Conservation (phyloP, 2,329 filamentous ascomycete genomes). For the Fusarium anguioides region DNA sequence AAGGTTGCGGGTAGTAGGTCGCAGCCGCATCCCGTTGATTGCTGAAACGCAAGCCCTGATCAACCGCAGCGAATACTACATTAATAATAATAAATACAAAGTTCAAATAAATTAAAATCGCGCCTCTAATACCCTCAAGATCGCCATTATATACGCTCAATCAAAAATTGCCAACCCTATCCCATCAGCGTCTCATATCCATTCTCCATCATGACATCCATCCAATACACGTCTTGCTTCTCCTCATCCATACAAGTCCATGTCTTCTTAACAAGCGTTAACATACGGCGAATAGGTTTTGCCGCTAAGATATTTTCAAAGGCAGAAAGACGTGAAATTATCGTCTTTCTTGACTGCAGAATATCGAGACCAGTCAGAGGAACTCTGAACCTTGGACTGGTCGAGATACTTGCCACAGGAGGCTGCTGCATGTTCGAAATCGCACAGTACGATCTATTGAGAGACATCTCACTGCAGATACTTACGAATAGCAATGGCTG, state of each 20-base stretch:
- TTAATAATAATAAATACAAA: neutral
- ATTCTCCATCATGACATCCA: conserved; percentile 53
- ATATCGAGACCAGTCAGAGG: conserved; percentile 19
- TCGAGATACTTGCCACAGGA: conserved; percentile 21
- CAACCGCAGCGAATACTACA: neutral
- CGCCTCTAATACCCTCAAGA: neutral
- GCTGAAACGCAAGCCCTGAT: neutral
- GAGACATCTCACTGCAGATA: conserved; percentile 56
- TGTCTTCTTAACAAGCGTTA: conserved; percentile 34
- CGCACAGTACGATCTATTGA: conserved; percentile 43
- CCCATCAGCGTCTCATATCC: conserved; percentile 49
- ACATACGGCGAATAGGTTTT: conserved; percentile 40
- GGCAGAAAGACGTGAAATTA: conserved; percentile 32
- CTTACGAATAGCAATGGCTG: conserved; percentile 58
- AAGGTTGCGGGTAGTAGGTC: neutral
- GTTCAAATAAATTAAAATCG: neutral
- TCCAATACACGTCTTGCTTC: conserved; percentile 56
- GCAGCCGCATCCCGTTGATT: neutral
- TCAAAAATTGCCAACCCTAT: neutral
- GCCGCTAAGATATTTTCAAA: conserved; percentile 41
- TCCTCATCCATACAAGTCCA: conserved; percentile 48
- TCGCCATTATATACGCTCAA: neutral
- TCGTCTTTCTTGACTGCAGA: conserved; percentile 25
- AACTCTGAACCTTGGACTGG: conserved; percentile 31
- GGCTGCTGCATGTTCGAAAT: conserved; percentile 8